Conservation (phyloP, 805 yeast species). For the Naumovozyma baii region DNA sequence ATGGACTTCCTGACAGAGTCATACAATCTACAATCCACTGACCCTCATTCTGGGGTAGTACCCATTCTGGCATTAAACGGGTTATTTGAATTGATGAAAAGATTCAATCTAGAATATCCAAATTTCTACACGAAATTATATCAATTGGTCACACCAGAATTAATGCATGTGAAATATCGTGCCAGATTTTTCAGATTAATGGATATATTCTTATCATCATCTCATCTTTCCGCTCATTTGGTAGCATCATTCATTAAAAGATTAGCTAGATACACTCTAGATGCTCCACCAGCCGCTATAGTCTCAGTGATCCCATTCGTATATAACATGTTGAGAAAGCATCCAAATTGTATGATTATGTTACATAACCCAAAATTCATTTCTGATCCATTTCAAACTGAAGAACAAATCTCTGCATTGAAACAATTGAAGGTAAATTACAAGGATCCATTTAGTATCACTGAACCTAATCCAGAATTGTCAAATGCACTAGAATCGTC, state of each 20-base stretch:
- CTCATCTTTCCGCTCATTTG: slow-evolving; percentile 74
- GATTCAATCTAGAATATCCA: slow-evolving; percentile 82
- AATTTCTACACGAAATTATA: slow-evolving; percentile 78
- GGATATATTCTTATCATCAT: slow-evolving; percentile 75
- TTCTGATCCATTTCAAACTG: slow-evolving; percentile 19
- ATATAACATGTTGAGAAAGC: slow-evolving; percentile 80
- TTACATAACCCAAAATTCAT: slow-evolving; percentile 44
- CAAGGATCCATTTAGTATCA: slow-evolving; percentile 56
- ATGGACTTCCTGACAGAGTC: slow-evolving; percentile 94
- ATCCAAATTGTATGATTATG: slow-evolving; percentile 88
- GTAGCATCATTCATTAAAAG: slow-evolving; percentile 85
- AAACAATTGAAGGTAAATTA: slow-evolving; percentile 24
- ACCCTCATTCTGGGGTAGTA: slow-evolving; percentile 40
- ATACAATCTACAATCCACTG: slow-evolving; percentile 38
- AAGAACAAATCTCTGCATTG: slow-evolving; percentile 20
- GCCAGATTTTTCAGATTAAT: slow-evolving; percentile 81
- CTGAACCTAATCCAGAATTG: slow-evolving; percentile 63
- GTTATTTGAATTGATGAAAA: slow-evolving; percentile 72
- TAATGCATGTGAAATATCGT: slow-evolving; percentile 70
- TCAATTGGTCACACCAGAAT: slow-evolving; percentile 61
- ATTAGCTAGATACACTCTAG: slow-evolving; percentile 61
- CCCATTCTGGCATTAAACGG: slow-evolving; percentile 81
- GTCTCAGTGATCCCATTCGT: slow-evolving; percentile 84
- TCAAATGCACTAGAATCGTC: slow-evolving; percentile 80
- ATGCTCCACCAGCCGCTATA: slow-evolving; percentile 81